Base-by-base conservation (phyloP, 257 asterid species). In the Salvia hispanica region DNA sequence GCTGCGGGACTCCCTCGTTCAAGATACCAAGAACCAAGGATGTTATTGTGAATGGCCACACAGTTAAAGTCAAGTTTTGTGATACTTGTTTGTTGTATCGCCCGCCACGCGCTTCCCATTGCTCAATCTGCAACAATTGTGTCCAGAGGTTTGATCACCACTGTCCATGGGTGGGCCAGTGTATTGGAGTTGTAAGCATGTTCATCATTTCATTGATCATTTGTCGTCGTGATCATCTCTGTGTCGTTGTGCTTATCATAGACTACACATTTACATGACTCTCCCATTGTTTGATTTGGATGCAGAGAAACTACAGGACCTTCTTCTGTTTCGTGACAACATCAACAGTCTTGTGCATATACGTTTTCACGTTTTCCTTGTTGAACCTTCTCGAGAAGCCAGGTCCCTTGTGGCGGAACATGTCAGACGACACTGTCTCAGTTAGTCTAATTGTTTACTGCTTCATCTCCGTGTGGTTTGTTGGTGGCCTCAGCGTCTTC, bases 151-250 rank as follows among this genome's bases (percentile, higher is more conserved):
- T 93, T 21, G 99, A 93, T 88, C 99, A 93, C 74, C 99, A 90
- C 80, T 93, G 99, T 68, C 97, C 99, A 1, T 93, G 95, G 97
- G 92, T 90, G 50, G 97, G 96, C 56, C 99, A 93, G 83, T 90
- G 99, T 65, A 90, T 93, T 5, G 97, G 97, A 57, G 78, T 77
- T 37, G 97, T 93, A 83, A 86, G 91, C 75, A 11, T 44, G 44
- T 12, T 15, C 16, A 66, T 44, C 44, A 50, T 25, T 25, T 25
- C 2, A 14, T 14, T 13, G 50, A 43, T 44, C 55, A 36, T 71
- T 28, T 71, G 53, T n/a, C n/a, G n/a, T n/a, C n/a, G n/a, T n/a
- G n/a, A n/a, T n/a, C 16, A 21, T 21, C 25, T 21, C 2, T 21
- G 25, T 21, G 25, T 21, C 25, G 25, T 21, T 21, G 25, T 21